A percentile compares a stretch with the other conserved stretches of the same genome.
Conservation (phyloP, 2,329 filamentous ascomycete species). For the Ilyonectria robusta region DNA sequence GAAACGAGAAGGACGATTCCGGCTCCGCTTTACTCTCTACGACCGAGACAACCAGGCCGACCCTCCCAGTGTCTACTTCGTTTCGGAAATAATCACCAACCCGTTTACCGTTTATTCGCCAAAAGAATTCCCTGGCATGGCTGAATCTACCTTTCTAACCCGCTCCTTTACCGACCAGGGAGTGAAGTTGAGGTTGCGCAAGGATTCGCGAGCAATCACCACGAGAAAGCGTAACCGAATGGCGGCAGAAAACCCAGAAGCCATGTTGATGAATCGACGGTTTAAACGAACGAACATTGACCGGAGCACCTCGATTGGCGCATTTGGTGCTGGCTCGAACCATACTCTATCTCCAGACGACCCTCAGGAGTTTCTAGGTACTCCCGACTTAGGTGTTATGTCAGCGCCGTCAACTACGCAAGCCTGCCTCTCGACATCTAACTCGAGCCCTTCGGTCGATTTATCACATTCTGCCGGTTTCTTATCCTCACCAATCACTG, state of each 20-base stretch:
- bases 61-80: conserved; percentile 39
- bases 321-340: conserved; percentile 29
- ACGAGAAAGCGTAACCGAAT: conserved; percentile 61
- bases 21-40: conserved; percentile 83
- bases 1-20: conserved; percentile 79
- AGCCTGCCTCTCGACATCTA: not conserved
- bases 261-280: conserved; percentile 32
- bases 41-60: conserved; percentile 51
- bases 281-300: conserved; percentile 42
- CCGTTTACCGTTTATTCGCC: conserved; percentile 76
- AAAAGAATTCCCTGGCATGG: conserved; percentile 84
- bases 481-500: conserved; percentile 6
- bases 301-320: conserved; percentile 32
- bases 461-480: conserved; percentile 17
- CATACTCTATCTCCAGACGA: conserved; percentile 4
- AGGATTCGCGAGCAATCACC: conserved; percentile 78
- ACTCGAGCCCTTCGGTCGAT: conserved; percentile 19
- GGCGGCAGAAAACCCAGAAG: conserved; percentile 37
- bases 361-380: conserved; percentile 7
- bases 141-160: conserved; percentile 85
- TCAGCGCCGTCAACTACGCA: conserved; percentile 10
- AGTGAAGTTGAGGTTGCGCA: conserved; percentile 84
- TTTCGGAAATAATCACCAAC: conserved; percentile 61
- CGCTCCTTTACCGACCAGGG: conserved; percentile 90
- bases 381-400: not conserved